Evolutionary conservation across 768 basidiomycete genomes (phyloP), one percentile per base, ranked within the genome.

Genomic region (Agaricus sinodeliciosus): DNA sequence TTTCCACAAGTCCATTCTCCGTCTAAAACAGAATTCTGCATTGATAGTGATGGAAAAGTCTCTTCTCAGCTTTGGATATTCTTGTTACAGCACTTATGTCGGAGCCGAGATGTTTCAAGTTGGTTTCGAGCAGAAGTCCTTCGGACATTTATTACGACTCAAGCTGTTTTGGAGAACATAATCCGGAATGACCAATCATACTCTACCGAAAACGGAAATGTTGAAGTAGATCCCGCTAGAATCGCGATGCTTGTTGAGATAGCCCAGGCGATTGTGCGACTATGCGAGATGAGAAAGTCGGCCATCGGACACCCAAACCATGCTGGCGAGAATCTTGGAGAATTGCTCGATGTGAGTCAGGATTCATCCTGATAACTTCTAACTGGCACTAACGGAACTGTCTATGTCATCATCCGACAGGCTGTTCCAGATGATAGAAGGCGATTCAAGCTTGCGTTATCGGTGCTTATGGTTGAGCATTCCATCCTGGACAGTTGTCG

Each of bases 401-500:
- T 19, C 26, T 48, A 35, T 27, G 51, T 41, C 25, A 27, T 22
- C 39, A 25, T 51, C 43, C 43, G 60, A 16, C 55, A 80, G 81
- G 64, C 56, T 25, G 60, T 76, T 39, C 68, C 74, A 18, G 57
- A 56, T 2, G 56, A 60, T 27, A 68, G 68, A 66, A 54, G 50
- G 11, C 73, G 75, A 18, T 78, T 78, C 19, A 69, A 69, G 51
- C 55, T 72, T 41, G 79, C 75, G 15, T 56, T 84, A 31, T 65
- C 69, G 6, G 56, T 81, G 47, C 72, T 73, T 41, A 66, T 82
- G 57, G 69, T 70, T 4, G 81, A 83, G 56, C 60, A 65, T 31
- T 80, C 81, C 3, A 66, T 84, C 36, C 65, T 84, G 55, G 74
- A 81, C 51, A 74, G 75, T 54, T 81, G 81, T 57, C 63, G 67